Evolutionary conservation across 2,329 filamentous ascomycete species (phyloP).

Genomic region (Colletotrichum trifolii): DNA sequence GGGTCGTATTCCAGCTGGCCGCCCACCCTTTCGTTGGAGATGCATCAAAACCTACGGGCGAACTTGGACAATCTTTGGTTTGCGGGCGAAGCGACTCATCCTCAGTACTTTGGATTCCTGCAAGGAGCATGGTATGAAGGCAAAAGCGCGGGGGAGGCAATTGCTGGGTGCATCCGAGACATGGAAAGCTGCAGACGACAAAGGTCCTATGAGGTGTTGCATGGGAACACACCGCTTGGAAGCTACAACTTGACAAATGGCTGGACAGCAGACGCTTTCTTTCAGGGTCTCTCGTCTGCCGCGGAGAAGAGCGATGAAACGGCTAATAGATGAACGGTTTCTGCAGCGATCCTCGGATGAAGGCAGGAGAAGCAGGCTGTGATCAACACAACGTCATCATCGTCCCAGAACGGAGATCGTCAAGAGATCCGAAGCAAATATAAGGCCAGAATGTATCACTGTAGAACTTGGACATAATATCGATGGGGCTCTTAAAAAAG

Average conservation of each 20-base stretch:
- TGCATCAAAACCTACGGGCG: slow-evolving; percentile 75
- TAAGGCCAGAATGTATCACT: too few relatives aligned
- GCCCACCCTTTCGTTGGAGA: slow-evolving; percentile 69
- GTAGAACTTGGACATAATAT: too few relatives aligned
- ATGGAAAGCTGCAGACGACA: slow-evolving; percentile 40
- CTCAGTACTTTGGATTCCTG: slow-evolving; percentile 73
- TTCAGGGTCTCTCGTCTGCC: too few relatives aligned
- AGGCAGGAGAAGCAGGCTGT: too few relatives aligned
- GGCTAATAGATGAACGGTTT: too few relatives aligned
- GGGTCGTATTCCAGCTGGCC: slow-evolving; percentile 79
- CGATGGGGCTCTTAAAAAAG: too few relatives aligned
- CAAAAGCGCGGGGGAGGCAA: slow-evolving; percentile 56
- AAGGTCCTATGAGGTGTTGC: slow-evolving; percentile 44
- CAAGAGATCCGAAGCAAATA: too few relatives aligned
- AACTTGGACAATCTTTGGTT: slow-evolving; percentile 72
- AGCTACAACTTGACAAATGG: neutral
- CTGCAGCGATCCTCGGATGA: too few relatives aligned
- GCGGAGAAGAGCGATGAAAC: too few relatives aligned
- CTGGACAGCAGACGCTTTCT: neutral
- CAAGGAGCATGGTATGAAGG: slow-evolving; percentile 72
- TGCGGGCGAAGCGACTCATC: slow-evolving; percentile 72
- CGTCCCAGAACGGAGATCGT: too few relatives aligned
- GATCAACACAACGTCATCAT: too few relatives aligned
- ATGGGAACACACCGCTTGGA: slow-evolving; percentile 41
- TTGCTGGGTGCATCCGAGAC: slow-evolving; percentile 52